Conservation (phyloP, 169 alveolate species). For the Plasmodium falciparum region DNA sequence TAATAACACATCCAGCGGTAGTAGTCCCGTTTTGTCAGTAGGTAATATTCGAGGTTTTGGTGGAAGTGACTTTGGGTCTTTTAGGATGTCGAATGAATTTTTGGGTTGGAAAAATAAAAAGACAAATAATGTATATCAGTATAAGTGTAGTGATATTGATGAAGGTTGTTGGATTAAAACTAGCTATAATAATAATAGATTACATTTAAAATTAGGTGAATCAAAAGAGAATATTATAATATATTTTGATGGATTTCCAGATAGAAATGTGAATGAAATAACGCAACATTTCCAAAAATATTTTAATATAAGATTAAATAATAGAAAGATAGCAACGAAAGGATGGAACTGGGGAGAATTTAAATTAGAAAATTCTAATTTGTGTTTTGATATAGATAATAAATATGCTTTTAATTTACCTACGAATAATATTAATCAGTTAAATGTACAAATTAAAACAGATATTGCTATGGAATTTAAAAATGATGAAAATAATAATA, state of each 20-base stretch:
- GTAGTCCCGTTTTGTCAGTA: slow-evolving; percentile 53
- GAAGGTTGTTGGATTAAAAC: slow-evolving; percentile 87
- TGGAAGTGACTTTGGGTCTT: slow-evolving; percentile 86
- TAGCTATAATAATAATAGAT: slow-evolving; percentile 79
- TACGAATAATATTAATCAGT: slow-evolving; percentile 87
- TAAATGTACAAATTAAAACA: slow-evolving; percentile 89
- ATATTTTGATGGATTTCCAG: slow-evolving; percentile 73
- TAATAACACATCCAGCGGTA: slow-evolving; percentile 8
- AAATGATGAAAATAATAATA: slow-evolving; percentile 39
- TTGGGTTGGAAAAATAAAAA: slow-evolving; percentile 93
- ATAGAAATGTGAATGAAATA: slow-evolving; percentile 81
- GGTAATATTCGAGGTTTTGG: slow-evolving; percentile 69
- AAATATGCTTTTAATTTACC: slow-evolving; percentile 86
- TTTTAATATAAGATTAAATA: slow-evolving; percentile 81
- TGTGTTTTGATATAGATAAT: slow-evolving; percentile 83
- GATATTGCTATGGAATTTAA: slow-evolving; percentile 91
- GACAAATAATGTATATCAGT: slow-evolving; percentile 92
- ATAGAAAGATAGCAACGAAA: slow-evolving; percentile 82
- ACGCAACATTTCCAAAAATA: slow-evolving; percentile 89
- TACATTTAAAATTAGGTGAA: slow-evolving; percentile 60
- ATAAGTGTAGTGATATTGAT: slow-evolving; percentile 87
- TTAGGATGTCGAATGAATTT: slow-evolving; percentile 91
- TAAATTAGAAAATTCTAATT: slow-evolving; percentile 84
- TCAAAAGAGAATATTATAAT: slow-evolving; percentile 44
- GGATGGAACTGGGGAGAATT: slow-evolving; percentile 95